phyloP scores from a whole-genome alignment of 352 stramenopile genomes.

The Pythium rishiriense region DNA sequence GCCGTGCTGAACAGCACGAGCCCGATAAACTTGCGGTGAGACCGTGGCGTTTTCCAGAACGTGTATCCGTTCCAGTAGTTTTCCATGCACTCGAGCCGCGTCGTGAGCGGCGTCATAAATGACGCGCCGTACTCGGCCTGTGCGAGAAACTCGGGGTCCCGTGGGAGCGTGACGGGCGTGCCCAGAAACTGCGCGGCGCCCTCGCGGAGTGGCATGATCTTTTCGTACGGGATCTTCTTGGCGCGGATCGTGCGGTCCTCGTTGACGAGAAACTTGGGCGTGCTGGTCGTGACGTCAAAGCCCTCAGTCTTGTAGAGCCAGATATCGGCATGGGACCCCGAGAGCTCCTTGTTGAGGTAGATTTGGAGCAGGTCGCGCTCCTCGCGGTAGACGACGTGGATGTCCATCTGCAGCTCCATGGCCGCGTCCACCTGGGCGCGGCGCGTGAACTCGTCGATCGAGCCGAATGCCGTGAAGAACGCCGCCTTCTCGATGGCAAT shows the following conservation, averaged over 20 bases:
- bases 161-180: slow-evolving; percentile 48
- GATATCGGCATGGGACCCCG: slow-evolving; percentile 71
- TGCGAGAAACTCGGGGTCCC: slow-evolving; percentile 61
- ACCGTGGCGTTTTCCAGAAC: slow-evolving; percentile 56
- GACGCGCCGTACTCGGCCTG: slow-evolving; percentile 62
- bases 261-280: slow-evolving; percentile 61
- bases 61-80: slow-evolving; percentile 77
- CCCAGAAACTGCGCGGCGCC: slow-evolving; percentile 51
- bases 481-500: slow-evolving; percentile 61
- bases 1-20: slow-evolving; percentile 31
- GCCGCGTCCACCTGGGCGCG: slow-evolving; percentile 44
- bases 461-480: slow-evolving; percentile 51
- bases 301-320: slow-evolving; percentile 71
- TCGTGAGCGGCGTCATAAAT: slow-evolving; percentile 73
- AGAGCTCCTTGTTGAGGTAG: slow-evolving; percentile 45
- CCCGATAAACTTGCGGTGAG: slow-evolving; percentile 25
- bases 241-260: slow-evolving; percentile 68
- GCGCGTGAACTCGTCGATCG: slow-evolving; percentile 56
- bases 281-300: slow-evolving; percentile 31
- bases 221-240: slow-evolving; percentile 62
- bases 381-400: slow-evolving; percentile 52
- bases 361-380: slow-evolving; percentile 72
- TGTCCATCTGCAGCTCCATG: slow-evolving; percentile 42
- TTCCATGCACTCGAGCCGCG: slow-evolving; percentile 79
- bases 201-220: slow-evolving; percentile 57